These are phyloP conservation scores for Incumbomyces lentus DNA, from an alignment of 2,329 filamentous ascomycete species.

Conservation along the genomic window DNA sequence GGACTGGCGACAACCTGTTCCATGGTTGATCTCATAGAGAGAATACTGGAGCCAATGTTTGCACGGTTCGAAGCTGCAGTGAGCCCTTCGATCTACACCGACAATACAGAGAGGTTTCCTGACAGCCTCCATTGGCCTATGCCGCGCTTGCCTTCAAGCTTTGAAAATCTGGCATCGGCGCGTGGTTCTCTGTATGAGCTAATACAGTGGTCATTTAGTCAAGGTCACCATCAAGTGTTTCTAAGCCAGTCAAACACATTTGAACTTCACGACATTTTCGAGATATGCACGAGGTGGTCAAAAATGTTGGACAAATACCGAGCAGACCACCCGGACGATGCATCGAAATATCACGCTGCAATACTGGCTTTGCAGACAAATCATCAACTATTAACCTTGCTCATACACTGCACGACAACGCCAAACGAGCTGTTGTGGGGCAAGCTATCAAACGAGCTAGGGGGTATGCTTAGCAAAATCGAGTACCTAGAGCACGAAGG, in stretches of 20 bases:
- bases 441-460: background rate
- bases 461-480: constrained; percentile 2
- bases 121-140: background rate
- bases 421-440: constrained; percentile 5
- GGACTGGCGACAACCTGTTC: background rate
- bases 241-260: background rate
- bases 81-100: constrained; percentile 3
- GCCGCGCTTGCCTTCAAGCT: background rate
- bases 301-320: background rate
- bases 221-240: constrained; percentile 5
- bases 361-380: constrained; percentile 6
- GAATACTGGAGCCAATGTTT: constrained; percentile 6
- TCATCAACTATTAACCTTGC: constrained; percentile 2
- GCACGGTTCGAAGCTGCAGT: constrained; percentile 6
- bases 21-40: constrained; percentile 1
- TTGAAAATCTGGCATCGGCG: constrained; percentile 4
- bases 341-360: background rate
- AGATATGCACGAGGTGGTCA: constrained; percentile 3
- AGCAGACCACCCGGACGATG: background rate
- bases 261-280: background rate
- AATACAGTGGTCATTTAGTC: constrained; percentile 6
- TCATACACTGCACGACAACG: constrained; percentile 3
- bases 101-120: background rate
- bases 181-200: constrained; percentile 6
- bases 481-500: constrained; percentile 1